Evolutionary conservation across 352 stramenopile genomes (phyloP).

Genomic region (Pythium apleroticum): DNA sequence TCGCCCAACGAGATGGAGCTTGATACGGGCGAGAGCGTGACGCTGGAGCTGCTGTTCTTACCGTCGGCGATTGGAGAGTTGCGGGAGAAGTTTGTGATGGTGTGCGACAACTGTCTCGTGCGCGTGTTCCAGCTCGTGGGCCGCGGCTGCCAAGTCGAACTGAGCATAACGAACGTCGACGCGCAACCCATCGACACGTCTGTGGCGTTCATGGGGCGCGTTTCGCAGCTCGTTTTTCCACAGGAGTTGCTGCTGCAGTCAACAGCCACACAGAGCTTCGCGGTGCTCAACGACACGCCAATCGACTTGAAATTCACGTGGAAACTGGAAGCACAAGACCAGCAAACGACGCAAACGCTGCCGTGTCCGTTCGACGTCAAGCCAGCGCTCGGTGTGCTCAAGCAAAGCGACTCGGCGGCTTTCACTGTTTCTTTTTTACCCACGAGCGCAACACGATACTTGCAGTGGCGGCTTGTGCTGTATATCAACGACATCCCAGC

Average conservation of each 20-base stretch:
- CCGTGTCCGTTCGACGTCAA: slow-evolving; percentile 40
- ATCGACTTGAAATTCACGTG: slow-evolving; percentile 62
- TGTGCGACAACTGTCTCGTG: slow-evolving; percentile 85
- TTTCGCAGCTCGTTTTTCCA: slow-evolving; percentile 54
- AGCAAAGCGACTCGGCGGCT: slow-evolving; percentile 32
- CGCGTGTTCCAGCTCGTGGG: slow-evolving; percentile 67
- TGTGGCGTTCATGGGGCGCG: slow-evolving; percentile 42
- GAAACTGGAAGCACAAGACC: slow-evolving; percentile 29
- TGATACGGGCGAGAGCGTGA: slow-evolving; percentile 36
- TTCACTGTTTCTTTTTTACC: slow-evolving; percentile 57
- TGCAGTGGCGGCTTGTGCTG: slow-evolving; percentile 39
- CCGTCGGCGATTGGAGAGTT: slow-evolving; percentile 59
- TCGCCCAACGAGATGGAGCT: slow-evolving; percentile 61
- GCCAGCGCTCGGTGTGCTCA: slow-evolving; percentile 44
- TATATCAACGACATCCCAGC: slow-evolving; percentile 44
- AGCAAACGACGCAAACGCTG: neutral
- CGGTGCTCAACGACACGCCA: slow-evolving; percentile 64
- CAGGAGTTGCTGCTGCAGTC: slow-evolving; percentile 41
- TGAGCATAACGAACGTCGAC: slow-evolving; percentile 52
- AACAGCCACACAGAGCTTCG: slow-evolving; percentile 36
- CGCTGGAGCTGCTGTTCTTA: slow-evolving; percentile 52
- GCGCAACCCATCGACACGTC: slow-evolving; percentile 40
- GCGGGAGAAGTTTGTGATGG: slow-evolving; percentile 67
- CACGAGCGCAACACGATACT: slow-evolving; percentile 14
- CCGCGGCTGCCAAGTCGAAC: slow-evolving; percentile 64